Evolutionary conservation across 768 basidiomycete genomes (phyloP), one percentile per base, ranked within the genome.

Genomic region (Boletellus ananas): DNA sequence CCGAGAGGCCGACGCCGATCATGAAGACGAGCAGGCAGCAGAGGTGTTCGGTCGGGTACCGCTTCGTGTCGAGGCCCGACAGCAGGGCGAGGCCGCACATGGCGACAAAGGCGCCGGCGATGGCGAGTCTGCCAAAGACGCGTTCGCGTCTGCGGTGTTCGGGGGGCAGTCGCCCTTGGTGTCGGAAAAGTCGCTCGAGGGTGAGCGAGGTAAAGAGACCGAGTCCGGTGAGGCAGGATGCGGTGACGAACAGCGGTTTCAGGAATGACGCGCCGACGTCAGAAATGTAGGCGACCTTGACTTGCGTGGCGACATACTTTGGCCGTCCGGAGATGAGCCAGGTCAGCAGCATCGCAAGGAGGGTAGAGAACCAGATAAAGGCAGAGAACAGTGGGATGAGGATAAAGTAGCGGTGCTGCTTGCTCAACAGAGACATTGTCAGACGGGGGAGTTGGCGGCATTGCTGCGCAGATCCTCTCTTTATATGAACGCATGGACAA

Each of bases 211-310:
- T 67, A 58, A 85, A 69, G 65, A 90, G 87, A 0, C 75, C 71
- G 3, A 78, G 66, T 7, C 77, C 81, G 2, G 88, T 87, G 50
- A 88, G 76, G 34, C 72, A 70, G 57, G 81, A 84, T 7, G 82
- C 83, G 14, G 75, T 71, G 43, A 90, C 71, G 59, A 91, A 91
- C 34, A 90, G 74, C 3, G 89, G 88, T 62, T 90, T 90, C 38
- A 90, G 70, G 45, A 76, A 72, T 55, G 76, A 77, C 17, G 89
- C 87, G n/a, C 84, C 87, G 33, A 90, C 68, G 58, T 90, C 87
- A 36, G 85, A 87, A 42, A 90, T 88, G 65, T 85, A 88, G n/a
- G 81, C 79, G 45, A 88, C 79, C 1, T 66, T 65, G 18, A 77
- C 76, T 34, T 81, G 74, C 63, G 77, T 73, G 13, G 83, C 76